Evolutionary conservation across 257 asterid species (phyloP).

Genomic region (Salvia hispanica): DNA sequence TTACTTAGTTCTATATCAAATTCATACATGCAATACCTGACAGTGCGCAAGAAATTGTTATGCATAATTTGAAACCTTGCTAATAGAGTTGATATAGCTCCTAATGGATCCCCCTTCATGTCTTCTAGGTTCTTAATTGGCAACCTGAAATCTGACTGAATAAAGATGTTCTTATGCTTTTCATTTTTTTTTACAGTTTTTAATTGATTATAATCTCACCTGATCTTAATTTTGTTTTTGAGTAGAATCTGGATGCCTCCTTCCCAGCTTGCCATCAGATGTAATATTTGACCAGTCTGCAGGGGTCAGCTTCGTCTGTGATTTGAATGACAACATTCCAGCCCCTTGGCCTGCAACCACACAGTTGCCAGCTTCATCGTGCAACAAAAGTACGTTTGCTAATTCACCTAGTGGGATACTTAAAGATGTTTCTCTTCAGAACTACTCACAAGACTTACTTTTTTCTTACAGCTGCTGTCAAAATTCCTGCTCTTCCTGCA

Average conservation of each 20-base stretch:
- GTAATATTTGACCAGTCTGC: conserved; percentile 65
- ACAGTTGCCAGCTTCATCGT: conserved; percentile 68
- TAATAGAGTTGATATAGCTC: no score
- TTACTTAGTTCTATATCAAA: neutral
- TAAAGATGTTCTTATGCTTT: neutral
- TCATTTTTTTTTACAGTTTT: neutral
- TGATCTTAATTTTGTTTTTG: neutral
- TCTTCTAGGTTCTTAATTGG: neutral
- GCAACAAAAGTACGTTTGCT: conserved; percentile 73
- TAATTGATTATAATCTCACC: neutral
- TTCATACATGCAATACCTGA: no score
- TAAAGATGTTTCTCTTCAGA: neutral
- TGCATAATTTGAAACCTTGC: no score
- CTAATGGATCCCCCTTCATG: neutral
- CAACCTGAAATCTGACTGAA: neutral
- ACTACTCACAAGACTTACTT: conserved; percentile 21
- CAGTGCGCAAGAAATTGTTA: no score
- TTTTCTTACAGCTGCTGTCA: conserved; percentile 60
- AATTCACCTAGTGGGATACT: neutral
- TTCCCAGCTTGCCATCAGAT: conserved; percentile 94
- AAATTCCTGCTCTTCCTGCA: conserved; percentile 96
- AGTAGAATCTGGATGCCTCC: conserved; percentile 87
- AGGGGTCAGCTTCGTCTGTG: conserved; percentile 90
- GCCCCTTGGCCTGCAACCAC: conserved; percentile 94
- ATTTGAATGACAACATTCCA: conserved; percentile 92